phyloP scores from a whole-genome alignment of 176 grass and related monocot species.

The Thalia dealbata region DNA sequence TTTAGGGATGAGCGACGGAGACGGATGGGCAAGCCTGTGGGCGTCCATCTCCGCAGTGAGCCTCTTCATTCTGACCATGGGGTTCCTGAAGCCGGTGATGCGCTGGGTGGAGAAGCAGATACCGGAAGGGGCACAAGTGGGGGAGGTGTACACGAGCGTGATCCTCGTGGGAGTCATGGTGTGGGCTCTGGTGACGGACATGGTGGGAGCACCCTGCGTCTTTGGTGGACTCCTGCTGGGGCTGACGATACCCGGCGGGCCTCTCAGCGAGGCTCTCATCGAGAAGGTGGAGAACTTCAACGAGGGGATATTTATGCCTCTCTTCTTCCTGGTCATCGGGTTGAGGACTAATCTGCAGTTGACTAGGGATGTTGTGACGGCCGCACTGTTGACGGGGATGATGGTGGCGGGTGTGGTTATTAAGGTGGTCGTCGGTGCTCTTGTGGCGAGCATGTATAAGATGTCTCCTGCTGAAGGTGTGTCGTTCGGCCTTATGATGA shows the following conservation, averaged over 20 bases:
- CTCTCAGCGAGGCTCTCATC: conserved; percentile 43
- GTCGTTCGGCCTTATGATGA: conserved; percentile 61
- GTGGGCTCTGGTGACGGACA: conserved; percentile 43
- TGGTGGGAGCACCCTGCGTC: conserved; percentile 46
- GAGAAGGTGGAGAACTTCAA: conserved; percentile 69
- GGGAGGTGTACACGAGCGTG: conserved; percentile 34
- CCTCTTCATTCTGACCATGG: conserved; percentile 29
- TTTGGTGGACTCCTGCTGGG: conserved; percentile 74
- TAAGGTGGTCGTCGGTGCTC: conserved; percentile 32
- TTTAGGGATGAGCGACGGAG: conserved; percentile 11
- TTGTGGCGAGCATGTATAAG: conserved; percentile 28
- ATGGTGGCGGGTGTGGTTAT: conserved; percentile 6
- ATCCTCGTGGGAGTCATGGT: conserved; percentile 53
- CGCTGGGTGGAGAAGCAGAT: conserved; percentile 16
- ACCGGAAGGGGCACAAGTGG: conserved; percentile 11
- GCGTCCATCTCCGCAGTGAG: conserved; percentile 21
- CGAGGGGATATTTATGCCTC: conserved; percentile 34
- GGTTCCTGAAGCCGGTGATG: conserved; percentile 27
- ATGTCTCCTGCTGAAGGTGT: conserved; percentile 53
- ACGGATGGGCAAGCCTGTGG: conserved; percentile 13
- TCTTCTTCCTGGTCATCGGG: conserved; percentile 69
- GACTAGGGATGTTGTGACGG: conserved; percentile 8
- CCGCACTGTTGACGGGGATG: conserved; percentile 15
- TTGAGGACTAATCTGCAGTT: conserved; percentile 32
- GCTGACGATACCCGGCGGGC: conserved; percentile 54